Conservation (phyloP, 768 basidiomycete genomes). For the Russula ochroleuca region DNA sequence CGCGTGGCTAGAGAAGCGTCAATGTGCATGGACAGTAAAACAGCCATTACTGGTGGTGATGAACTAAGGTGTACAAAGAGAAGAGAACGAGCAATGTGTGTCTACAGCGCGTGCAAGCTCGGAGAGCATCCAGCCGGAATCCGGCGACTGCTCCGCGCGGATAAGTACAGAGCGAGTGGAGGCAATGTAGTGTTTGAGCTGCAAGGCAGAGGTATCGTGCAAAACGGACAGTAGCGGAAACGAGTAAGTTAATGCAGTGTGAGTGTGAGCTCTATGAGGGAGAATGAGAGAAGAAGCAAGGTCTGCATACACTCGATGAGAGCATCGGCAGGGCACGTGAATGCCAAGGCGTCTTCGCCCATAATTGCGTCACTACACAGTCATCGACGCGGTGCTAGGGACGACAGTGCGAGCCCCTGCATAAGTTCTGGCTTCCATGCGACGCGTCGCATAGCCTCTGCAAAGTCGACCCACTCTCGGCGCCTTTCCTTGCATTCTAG, state of each 20-base stretch:
- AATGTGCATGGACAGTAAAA: neutral
- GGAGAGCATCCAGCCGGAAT: neutral
- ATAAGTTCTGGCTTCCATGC: slow-evolving; percentile 85
- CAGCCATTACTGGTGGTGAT: slow-evolving; percentile 6
- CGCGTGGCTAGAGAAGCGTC: neutral
- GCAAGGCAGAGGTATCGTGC: slow-evolving; percentile 26
- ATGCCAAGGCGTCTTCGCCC: neutral
- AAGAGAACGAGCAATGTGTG: slow-evolving; percentile 12
- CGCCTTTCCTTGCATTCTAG: slow-evolving; percentile 72
- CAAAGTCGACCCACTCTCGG: slow-evolving; percentile 86
- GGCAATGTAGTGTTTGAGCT: slow-evolving; percentile 16
- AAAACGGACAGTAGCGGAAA: slow-evolving; percentile 20
- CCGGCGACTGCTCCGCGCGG: neutral
- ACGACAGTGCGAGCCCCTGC: slow-evolving; percentile 67
- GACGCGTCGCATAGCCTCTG: slow-evolving; percentile 68
- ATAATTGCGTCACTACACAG: slow-evolving; percentile 7
- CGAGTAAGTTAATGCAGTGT: slow-evolving; percentile 27
- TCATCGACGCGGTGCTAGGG: slow-evolving; percentile 54
- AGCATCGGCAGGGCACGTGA: slow-evolving; percentile 8
- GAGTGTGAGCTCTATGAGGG: slow-evolving; percentile 24
- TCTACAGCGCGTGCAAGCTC: slow-evolving; percentile 7
- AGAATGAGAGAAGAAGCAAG: neutral
- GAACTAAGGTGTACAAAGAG: slow-evolving; percentile 20
- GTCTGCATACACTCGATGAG: slow-evolving; percentile 4
- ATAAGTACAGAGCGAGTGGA: slow-evolving; percentile 8